phyloP scores from a whole-genome alignment of 257 asterid genomes.

The Forsythia suspensa region DNA sequence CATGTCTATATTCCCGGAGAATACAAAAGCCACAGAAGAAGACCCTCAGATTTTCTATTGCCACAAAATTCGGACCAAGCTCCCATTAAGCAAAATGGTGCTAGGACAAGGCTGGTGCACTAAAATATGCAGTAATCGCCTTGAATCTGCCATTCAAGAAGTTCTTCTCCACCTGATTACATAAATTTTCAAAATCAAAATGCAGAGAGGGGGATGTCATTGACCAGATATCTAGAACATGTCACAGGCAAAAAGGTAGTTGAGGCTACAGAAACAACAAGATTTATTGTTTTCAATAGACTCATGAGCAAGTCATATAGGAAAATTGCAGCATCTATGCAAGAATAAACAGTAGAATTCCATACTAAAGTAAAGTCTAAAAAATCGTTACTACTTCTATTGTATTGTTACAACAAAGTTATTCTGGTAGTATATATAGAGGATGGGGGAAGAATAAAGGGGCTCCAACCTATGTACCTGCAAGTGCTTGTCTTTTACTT shows the following conservation, averaged over 20 bases:
- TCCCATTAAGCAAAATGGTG: not conserved
- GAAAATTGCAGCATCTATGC: not conserved
- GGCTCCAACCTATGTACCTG: not conserved
- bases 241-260: not conserved
- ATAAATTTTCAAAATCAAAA: slow-evolving; percentile 8
- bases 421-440: not conserved
- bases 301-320: not conserved
- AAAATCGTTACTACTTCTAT: no score
- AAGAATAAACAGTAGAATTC: not conserved
- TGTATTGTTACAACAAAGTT: not conserved
- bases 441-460: not conserved
- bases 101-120: slow-evolving; percentile 26
- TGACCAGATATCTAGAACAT: not conserved
- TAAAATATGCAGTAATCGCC: slow-evolving; percentile 85
- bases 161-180: slow-evolving; percentile 79
- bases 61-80: not conserved
- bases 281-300: not conserved
- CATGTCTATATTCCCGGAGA: not conserved
- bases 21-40: not conserved
- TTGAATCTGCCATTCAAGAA: slow-evolving; percentile 73
- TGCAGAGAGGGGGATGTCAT: not conserved
- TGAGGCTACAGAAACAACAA: not conserved
- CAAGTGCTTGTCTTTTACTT: not conserved
- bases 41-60: not conserved
- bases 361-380: no score